Evolutionary conservation across 2,329 filamentous ascomycete species (phyloP).

Genomic region (Aspergillus vadensis): DNA sequence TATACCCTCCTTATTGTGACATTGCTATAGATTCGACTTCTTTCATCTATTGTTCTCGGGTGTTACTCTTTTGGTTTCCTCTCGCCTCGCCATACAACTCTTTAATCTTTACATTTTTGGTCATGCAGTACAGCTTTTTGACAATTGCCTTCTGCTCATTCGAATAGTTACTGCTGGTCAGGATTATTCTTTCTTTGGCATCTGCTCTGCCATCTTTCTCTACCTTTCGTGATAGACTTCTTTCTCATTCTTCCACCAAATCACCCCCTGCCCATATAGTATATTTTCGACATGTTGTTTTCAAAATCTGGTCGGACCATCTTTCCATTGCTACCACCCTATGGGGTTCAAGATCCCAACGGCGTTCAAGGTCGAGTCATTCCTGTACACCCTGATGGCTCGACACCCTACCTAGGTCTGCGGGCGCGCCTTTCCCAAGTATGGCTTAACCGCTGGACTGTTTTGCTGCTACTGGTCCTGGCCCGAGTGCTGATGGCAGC

Average conservation of each 20-base stretch:
- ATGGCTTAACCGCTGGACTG: constrained; percentile 97
- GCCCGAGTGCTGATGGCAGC: constrained; percentile 77
- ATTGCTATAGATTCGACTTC: neutral
- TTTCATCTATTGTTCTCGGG: constrained; percentile 17
- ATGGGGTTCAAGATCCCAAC: constrained; percentile 50
- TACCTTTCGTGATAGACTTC: constrained; percentile 1
- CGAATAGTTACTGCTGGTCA: constrained; percentile 24
- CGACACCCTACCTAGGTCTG: constrained; percentile 90
- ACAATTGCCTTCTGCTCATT: constrained; percentile 12
- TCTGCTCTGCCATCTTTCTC: constrained; percentile 3
- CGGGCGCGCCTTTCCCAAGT: constrained; percentile 87
- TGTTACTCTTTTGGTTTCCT: constrained; percentile 22
- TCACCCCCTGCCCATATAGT: neutral
- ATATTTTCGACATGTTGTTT: constrained; percentile 33
- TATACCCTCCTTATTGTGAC: neutral
- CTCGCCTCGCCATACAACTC: neutral
- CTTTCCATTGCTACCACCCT: constrained; percentile 44
- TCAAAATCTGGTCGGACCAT: constrained; percentile 34
- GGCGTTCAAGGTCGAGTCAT: constrained; percentile 56
- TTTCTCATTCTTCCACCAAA: neutral
- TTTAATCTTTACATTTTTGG: constrained; percentile 19
- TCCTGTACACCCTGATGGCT: constrained; percentile 65
- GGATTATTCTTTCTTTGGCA: constrained; percentile 6
- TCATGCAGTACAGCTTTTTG: constrained; percentile 17
- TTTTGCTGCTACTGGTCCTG: constrained; percentile 83